Evolutionary conservation across 2,329 filamentous ascomycete genomes (phyloP).

Genomic region (Mycosphaerella arachidis): DNA sequence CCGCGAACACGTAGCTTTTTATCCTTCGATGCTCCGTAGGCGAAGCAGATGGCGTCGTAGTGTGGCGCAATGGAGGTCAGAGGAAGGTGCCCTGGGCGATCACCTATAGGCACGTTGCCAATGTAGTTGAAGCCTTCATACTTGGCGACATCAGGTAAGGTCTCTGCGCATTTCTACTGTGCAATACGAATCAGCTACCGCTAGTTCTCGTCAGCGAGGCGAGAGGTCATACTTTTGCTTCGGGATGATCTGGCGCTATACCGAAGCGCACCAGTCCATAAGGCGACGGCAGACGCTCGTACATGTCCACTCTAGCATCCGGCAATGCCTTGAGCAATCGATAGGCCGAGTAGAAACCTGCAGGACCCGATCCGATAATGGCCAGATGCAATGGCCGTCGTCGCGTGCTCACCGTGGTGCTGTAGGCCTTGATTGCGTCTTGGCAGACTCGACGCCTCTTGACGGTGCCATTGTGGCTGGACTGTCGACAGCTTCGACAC

Average conservation of each 20-base stretch:
- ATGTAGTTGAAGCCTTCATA: constrained; percentile 83
- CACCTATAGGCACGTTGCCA: constrained; percentile 79
- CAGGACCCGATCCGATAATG: constrained; percentile 83
- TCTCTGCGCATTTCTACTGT: constrained; percentile 83
- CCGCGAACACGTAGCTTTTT: constrained; percentile 73
- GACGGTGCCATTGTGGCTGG: constrained; percentile 16
- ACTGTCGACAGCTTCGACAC: constrained; percentile 18
- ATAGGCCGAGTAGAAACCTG: constrained; percentile 91
- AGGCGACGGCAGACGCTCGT: constrained; percentile 85
- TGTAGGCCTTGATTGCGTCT: constrained; percentile 18
- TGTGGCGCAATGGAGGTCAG: constrained; percentile 67
- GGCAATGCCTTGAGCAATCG: constrained; percentile 73
- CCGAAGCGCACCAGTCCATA: constrained; percentile 91
- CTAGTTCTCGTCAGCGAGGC: neutral
- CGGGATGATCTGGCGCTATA: constrained; percentile 96
- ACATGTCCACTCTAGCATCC: constrained; percentile 82
- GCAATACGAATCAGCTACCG: constrained; percentile 22
- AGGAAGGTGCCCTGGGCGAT: constrained; percentile 50
- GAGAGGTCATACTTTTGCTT: constrained; percentile 72
- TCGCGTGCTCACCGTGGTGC: constrained; percentile 26
- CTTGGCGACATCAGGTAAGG: constrained; percentile 80
- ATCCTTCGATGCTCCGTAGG: constrained; percentile 87
- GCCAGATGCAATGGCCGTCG: constrained; percentile 65
- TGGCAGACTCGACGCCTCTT: constrained; percentile 5
- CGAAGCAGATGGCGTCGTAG: constrained; percentile 88